These are phyloP conservation scores for Monosporascus sp. DNA, from an alignment of 2,329 filamentous ascomycete species.

Conservation along the genomic window DNA sequence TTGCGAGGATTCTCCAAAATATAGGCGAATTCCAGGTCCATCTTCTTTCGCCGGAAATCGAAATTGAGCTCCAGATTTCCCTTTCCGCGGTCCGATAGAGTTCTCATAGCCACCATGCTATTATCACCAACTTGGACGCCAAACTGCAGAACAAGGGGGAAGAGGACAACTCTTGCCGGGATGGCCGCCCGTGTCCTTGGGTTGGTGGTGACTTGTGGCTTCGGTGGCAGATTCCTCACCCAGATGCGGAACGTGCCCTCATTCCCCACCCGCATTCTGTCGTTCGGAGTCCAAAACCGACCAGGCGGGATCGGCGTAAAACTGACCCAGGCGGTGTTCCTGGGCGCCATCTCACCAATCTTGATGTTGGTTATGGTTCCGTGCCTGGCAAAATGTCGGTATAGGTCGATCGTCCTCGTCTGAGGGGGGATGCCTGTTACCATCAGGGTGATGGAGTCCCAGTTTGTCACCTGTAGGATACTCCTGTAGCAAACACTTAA, in stretches of 20 bases:
- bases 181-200: background rate
- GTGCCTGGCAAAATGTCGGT: background rate
- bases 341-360: background rate
- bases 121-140: slow-evolving; percentile 28
- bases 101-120: slow-evolving; percentile 56
- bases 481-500: too few relatives aligned
- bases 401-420: background rate
- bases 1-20: slow-evolving; percentile 17
- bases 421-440: background rate
- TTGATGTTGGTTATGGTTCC: background rate
- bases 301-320: background rate
- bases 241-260: background rate
- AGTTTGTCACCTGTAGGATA: background rate
- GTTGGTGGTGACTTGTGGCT: background rate
- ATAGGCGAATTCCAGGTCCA: slow-evolving; percentile 35
- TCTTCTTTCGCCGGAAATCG: slow-evolving; percentile 31
- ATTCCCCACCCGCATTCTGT: background rate
- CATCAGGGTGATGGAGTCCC: background rate
- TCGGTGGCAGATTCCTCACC: background rate
- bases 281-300: background rate
- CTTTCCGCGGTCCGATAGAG: slow-evolving; percentile 17
- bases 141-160: slow-evolving; percentile 15
- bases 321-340: background rate
- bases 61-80: slow-evolving; percentile 29
- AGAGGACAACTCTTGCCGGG: background rate